Evolutionary conservation across 2,329 filamentous ascomycete species (phyloP), one percentile per base, ranked within the genome.

Genomic region (Penicillium sumatraense): DNA sequence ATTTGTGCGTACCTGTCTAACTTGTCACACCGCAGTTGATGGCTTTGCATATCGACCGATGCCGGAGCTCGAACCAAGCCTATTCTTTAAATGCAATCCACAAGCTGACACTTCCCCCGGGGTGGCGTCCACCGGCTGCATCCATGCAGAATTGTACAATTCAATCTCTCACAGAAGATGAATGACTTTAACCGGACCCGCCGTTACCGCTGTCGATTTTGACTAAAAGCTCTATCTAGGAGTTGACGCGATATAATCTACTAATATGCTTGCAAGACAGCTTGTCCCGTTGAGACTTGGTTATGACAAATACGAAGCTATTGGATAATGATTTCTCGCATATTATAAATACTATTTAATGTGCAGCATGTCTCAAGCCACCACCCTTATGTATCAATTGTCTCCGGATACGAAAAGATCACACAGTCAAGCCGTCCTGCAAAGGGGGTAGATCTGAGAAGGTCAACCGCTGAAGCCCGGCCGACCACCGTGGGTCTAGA

Each of bases 1-100:
- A 33, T 54, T 52, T 51, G 38, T 50, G 40, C 47, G 59, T 62
- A 59, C 59, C 60, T 63, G 54, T 59, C 54, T 52, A 44, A 35
- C 42, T 50, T 40, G 58, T 65, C 58, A 63, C 60, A 63, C 62
- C 47, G 41, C 57, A 58, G 51, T 40, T 36, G 55, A 53, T 51
- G 35, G 31, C 40, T 63, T 63, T 56, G 31, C 49, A 63, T 64
- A 49, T 51, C 38, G 48, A 33, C 60, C 33, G 53, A 58, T 36
- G 38, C 50, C 40, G 29, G 54, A 59, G 49, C 51, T 58, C 56
- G 42, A 54, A 59, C 50, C 40, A 48, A 54, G 49, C 40, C 51
- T 47, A 48, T 27, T 52, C 42, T 51, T 29, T 2, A 35, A 18
- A 52, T 44, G 35, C 44, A 50, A 27, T 31, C 31, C 38, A 53